Conservation (phyloP, 306 rosid species). For the Ceratonia siliqua region DNA sequence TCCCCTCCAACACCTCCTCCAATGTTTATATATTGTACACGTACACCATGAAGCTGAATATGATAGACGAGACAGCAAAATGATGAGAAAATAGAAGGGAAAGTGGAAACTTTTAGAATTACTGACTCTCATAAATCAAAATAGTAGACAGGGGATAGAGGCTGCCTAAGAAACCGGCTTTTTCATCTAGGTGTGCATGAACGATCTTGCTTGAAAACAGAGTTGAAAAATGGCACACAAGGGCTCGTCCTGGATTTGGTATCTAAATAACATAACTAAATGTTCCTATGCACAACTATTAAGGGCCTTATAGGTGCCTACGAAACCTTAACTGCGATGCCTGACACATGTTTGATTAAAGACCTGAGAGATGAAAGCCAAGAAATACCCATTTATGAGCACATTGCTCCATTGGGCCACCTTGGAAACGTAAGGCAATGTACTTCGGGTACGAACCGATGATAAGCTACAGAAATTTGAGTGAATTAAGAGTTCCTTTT, state of each 20-base stretch:
- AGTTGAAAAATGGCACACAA: not conserved
- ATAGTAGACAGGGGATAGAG: not conserved
- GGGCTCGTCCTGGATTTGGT: not conserved
- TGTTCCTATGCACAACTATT: not conserved
- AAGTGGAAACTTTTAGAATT: not conserved
- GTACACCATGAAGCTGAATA: constrained; percentile 53
- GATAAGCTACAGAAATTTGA: not conserved
- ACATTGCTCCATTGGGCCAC: not conserved
- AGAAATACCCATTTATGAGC: not conserved
- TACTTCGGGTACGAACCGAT: not conserved
- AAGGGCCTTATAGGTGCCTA: not conserved
- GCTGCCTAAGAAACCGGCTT: too few species aligned
- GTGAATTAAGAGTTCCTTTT: not conserved
- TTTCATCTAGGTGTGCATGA: too few species aligned
- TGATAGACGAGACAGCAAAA: not conserved
- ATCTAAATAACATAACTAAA: not conserved
- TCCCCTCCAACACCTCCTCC: constrained; percentile 78
- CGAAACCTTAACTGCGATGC: not conserved
- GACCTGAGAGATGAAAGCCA: not conserved
- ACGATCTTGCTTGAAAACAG: not conserved
- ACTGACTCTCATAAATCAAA: not conserved
- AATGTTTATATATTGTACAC: constrained; percentile 48
- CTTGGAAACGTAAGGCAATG: not conserved
- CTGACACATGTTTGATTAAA: not conserved
- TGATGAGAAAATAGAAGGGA: not conserved